Conservation (phyloP, 495 filamentous ascomycete genomes). For the Penicillium arizonense region DNA sequence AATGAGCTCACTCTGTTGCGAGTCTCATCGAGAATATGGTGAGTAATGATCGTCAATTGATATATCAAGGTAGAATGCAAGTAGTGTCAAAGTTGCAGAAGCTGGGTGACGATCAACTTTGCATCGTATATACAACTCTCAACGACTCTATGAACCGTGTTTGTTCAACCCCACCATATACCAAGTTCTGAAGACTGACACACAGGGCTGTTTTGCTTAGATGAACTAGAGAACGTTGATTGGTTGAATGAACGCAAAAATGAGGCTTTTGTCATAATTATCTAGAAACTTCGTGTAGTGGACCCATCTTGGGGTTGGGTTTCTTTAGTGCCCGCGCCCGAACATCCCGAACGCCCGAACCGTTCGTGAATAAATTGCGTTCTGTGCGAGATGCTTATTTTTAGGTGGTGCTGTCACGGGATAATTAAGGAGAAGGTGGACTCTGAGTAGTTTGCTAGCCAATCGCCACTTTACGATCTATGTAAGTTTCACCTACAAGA, state of each 20-base stretch:
- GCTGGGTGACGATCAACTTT: background rate
- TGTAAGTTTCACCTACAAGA: background rate
- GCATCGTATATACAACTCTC: background rate
- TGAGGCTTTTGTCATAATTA: conserved; percentile 1
- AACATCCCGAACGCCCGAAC: conserved; percentile 14
- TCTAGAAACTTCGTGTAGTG: conserved; percentile 4
- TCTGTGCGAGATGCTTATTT: conserved; percentile 11
- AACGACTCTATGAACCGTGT: background rate
- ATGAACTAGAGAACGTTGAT: background rate
- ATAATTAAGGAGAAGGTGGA: conserved; percentile 11
- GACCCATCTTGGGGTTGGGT: conserved; percentile 1
- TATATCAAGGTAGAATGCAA: too few relatives aligned
- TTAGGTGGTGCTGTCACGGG: conserved; percentile 8
- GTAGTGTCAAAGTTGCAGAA: background rate
- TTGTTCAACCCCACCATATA: background rate
- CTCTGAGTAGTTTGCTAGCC: background rate
- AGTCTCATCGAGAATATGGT: background rate
- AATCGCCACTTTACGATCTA: background rate
- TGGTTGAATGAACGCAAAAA: conserved; percentile 3
- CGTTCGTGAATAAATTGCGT: conserved; percentile 6
- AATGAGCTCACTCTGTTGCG: background rate
- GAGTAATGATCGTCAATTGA: background rate
- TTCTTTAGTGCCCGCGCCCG: background rate
- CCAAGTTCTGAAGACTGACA: background rate
- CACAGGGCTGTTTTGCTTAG: conserved; percentile 1